Conservation (phyloP, 2,329 filamentous ascomycete species). For the Stachybotrys chartarum region DNA sequence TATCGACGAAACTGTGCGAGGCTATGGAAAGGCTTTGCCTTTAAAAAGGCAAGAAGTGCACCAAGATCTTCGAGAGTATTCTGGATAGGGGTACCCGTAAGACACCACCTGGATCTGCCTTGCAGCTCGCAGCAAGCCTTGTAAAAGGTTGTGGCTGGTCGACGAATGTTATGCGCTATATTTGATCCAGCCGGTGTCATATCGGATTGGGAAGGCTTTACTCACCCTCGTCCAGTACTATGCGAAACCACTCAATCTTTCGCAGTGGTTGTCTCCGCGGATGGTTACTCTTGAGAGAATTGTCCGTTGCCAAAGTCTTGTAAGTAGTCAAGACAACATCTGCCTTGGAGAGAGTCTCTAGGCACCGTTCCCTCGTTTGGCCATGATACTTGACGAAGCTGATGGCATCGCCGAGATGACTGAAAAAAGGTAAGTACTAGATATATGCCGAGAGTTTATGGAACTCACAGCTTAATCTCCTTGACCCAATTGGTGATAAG, state of each 20-base stretch:
- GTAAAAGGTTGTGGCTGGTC: constrained; percentile 34
- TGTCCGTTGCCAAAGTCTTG: constrained; percentile 33
- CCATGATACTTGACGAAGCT: constrained; percentile 30
- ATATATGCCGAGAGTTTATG: neutral
- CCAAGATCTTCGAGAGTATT: constrained; percentile 46
- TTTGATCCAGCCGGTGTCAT: neutral
- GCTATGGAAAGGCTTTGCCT: constrained; percentile 32
- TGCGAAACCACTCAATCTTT: constrained; percentile 31
- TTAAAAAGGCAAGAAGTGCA: constrained; percentile 41
- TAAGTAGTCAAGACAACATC: constrained; percentile 42
- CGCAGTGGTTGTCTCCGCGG: constrained; percentile 15
- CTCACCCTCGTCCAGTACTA: constrained; percentile 39
- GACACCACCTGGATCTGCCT: constrained; percentile 42
- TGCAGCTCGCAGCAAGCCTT: constrained; percentile 31
- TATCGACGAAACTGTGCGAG: constrained; percentile 32
- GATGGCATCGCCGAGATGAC: constrained; percentile 22
- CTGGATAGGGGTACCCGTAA: constrained; percentile 47
- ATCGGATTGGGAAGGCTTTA: neutral
- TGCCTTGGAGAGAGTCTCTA: constrained; percentile 17
- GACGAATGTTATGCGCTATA: constrained; percentile 43
- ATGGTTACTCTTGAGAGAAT: neutral
- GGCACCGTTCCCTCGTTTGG: constrained; percentile 13
- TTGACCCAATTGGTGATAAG: constrained; percentile 31
- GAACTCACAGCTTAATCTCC: constrained; percentile 28
- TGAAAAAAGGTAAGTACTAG: constrained; percentile 7